Percentiles rank a stretch among this genome's conserved stretches.
Conservation (phyloP, 2,329 filamentous ascomycete species). For the Talaromyces sp. region DNA sequence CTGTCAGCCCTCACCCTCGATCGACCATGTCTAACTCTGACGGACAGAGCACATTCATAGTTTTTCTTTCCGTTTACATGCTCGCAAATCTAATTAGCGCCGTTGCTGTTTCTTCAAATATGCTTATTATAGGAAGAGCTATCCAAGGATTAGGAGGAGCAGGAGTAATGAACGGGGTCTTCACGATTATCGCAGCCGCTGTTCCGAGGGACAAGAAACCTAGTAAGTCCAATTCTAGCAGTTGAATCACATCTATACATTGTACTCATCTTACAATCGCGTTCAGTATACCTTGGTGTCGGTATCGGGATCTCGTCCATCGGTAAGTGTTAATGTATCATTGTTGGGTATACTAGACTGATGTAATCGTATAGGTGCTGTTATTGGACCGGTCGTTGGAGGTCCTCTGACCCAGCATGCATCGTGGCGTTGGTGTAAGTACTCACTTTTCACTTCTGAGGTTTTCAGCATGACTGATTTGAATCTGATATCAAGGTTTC, state of each 20-base stretch:
- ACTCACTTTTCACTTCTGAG: not conserved
- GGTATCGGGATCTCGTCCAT: not conserved
- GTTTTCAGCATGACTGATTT: not conserved
- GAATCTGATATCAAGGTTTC: not conserved
- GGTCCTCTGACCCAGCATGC: not conserved
- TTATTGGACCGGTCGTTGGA: not conserved
- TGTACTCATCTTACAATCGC: not conserved
- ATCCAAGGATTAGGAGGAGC: not conserved
- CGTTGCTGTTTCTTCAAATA: not conserved
- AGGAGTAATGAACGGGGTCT: not conserved
- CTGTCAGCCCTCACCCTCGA: not conserved
- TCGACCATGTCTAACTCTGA: not conserved
- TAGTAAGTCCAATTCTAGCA: not conserved
- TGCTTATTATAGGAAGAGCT: not conserved
- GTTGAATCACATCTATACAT: not conserved
- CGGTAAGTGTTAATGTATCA: not conserved
- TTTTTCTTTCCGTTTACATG: not conserved
- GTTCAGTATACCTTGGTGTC: not conserved
- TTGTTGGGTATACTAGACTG: not conserved
- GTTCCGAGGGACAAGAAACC: not conserved
- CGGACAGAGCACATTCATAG: not conserved
- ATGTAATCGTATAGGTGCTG: not conserved
- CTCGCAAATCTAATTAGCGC: not conserved
- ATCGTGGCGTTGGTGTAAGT: not conserved
- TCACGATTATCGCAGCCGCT: not conserved